Base-by-base conservation (phyloP, 768 basidiomycete species). In the Boletus speciosus region DNA sequence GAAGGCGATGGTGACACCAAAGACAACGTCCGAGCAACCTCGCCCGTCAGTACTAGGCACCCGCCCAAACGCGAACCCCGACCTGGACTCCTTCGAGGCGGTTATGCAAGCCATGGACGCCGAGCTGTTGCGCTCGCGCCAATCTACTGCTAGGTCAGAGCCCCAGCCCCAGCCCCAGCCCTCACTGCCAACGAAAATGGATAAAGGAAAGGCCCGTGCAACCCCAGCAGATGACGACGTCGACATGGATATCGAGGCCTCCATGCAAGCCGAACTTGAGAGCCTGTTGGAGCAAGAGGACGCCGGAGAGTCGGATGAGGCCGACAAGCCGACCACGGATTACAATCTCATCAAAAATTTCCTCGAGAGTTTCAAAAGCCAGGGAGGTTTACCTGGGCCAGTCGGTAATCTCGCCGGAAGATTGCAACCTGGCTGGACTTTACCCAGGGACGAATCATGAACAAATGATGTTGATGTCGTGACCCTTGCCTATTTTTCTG, bases 331-430 rank as follows among this genome's bases (percentile, higher is more conserved):
- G n/a, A 71, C 77, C 36, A 77, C 82, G 65, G 93, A 99, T 68
- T 97, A 95, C 70, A 85, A 85, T 61, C 73, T 98, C 63, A 96
- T 98, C 76, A 96, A 93, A 73, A 96, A 97, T 70, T 94, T 99
- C 70, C 71, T 98, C 70, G 93, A 97, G 74, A 96, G 93, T 71
- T 98, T 92, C 77, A 93, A 91, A 67, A 86, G 86, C 58, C 97
- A 99, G 66, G 88, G 68, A 8, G 97, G 97, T 23, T 71, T 90
- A 47, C 83, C 90, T 25, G 97, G 97, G 1, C 97, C 95, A 23
- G 95, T 97, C 14, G 81, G 95, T 49, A 97, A 86, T 65, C 74
- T 99, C 42, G 90, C 86, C 39, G 92, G 97, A 38, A 77, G 93
- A 59, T 67, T 99, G 56, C 83, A 90, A 51, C 83, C 84, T 42